Conservation (phyloP, 768 basidiomycete species). For the Tricholoma sp. region DNA sequence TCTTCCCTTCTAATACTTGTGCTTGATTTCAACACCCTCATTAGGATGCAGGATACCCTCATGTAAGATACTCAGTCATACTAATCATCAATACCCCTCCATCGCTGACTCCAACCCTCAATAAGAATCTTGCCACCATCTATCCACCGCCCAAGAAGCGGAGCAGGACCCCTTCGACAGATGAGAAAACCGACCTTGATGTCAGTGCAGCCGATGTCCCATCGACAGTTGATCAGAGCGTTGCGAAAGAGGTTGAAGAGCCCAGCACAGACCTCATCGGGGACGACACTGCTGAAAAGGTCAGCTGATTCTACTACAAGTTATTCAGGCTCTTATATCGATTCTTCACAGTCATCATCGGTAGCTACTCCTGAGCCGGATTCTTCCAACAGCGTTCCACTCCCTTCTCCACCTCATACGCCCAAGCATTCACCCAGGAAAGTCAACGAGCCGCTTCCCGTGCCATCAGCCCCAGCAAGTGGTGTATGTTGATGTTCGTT, state of each 20-base stretch:
- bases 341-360: neutral
- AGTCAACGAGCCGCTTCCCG: neutral
- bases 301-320: neutral
- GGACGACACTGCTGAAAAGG: neutral
- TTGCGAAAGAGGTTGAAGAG: neutral
- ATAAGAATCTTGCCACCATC: constrained; percentile 42
- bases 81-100: neutral
- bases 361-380: neutral
- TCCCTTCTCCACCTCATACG: constrained; percentile 6
- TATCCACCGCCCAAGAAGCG: constrained; percentile 39
- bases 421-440: constrained; percentile 5
- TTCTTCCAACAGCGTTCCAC: neutral
- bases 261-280: neutral
- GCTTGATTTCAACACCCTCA: constrained; percentile 6
- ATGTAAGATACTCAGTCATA: constrained; percentile 24
- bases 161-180: constrained; percentile 38
- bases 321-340: neutral
- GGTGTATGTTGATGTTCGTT: neutral
- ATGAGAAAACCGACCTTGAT: constrained; percentile 23
- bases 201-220: neutral
- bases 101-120: neutral
- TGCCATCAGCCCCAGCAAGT: constrained; percentile 8
- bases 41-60: constrained; percentile 38
- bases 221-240: neutral
- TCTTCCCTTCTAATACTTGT: neutral